Evolutionary conservation across 441 rosid species (phyloP).

Genomic region (Viola pubescens): DNA sequence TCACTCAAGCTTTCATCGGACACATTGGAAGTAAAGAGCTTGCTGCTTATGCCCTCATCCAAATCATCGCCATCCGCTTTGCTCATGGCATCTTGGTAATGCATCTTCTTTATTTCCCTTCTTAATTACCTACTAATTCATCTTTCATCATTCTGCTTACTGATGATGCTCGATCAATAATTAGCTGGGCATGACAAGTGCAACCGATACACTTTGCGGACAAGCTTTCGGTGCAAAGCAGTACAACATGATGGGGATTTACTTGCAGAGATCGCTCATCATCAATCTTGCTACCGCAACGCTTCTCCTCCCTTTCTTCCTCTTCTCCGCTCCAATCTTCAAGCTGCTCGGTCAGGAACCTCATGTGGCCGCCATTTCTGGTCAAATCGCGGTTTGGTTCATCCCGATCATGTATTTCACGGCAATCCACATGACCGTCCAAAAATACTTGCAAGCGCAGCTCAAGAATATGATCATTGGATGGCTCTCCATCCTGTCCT

Average conservation of each 20-base stretch:
- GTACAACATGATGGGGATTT: conserved; percentile 71
- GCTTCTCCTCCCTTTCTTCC: conserved; percentile 39
- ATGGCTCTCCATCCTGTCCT: conserved; percentile 28
- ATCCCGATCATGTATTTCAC: conserved; percentile 38
- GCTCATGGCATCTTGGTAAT: conserved; percentile 37
- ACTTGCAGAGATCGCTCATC: conserved; percentile 75
- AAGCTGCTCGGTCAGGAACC: conserved; percentile 40
- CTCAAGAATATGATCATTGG: conserved; percentile 46
- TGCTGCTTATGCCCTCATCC: conserved; percentile 40
- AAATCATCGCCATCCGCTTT: conserved; percentile 30
- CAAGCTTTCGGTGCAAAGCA: conserved; percentile 81
- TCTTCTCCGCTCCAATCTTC: conserved; percentile 40
- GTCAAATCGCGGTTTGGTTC: conserved; percentile 45
- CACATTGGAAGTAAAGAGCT: conserved; percentile 28
- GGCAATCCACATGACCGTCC: conserved; percentile 37
- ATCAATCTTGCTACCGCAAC: conserved; percentile 30
- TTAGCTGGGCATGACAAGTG: conserved; percentile 81
- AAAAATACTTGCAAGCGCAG: conserved; percentile 62
- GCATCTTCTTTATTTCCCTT: neutral
- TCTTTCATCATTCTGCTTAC: neutral
- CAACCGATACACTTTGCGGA: conserved; percentile 79
- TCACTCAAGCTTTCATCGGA: conserved; percentile 41
- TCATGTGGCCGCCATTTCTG: conserved; percentile 41
- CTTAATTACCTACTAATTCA: neutral
- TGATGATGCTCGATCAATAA: neutral